Base-by-base conservation (phyloP, 805 yeast species). In the Cyberlindnera nakhonratchasimensis region DNA sequence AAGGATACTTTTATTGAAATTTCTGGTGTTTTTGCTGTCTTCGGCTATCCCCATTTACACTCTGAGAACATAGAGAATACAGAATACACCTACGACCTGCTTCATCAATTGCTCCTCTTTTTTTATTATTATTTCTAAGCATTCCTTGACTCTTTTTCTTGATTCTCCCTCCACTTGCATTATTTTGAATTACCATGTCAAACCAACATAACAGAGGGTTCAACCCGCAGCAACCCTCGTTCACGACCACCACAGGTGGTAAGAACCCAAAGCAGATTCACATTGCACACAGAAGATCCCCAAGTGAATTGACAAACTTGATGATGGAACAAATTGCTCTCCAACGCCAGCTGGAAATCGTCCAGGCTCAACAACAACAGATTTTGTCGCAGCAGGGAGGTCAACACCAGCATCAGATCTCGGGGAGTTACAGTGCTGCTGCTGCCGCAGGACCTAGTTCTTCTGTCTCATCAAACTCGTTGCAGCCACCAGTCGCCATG, bases 281-380 rank as follows among this genome's bases (percentile, higher is more conserved):
- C 66, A 89, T 91, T 51, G 98, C 98, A n/a, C 98, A 93, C 58
- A 78, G 98, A 58, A 77, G 96, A 47, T 85, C 97, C 3, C 97
- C 97, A n/a, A 80, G 90, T 53, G 99, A 93, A 62, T 72, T 93
- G 61, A 91, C 98, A 3, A 85, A 84, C 42, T 70, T 91, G 51
- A 91, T 91, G 96, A 72, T 87, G 56, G 98, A 91, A 65, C 95
- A 86, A 59, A 79, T 85, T 61, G 81, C 71, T 25, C 72, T 93
- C 45, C 97, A 93, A 64, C 89, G 91, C 55, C 97, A 91, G 61
- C 73, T 90, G 67, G 97, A 93, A 55, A 72, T 79, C 50, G 95
- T 88, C 3, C 96, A 89, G 62, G 90, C 84, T 18, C 96, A 90
- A 60, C 96, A 86, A 61, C 95, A 88, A 63, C 96, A 86, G 55